Conservation (phyloP, 2,329 filamentous ascomycete genomes). For the Aurifilum marmelostoma region DNA sequence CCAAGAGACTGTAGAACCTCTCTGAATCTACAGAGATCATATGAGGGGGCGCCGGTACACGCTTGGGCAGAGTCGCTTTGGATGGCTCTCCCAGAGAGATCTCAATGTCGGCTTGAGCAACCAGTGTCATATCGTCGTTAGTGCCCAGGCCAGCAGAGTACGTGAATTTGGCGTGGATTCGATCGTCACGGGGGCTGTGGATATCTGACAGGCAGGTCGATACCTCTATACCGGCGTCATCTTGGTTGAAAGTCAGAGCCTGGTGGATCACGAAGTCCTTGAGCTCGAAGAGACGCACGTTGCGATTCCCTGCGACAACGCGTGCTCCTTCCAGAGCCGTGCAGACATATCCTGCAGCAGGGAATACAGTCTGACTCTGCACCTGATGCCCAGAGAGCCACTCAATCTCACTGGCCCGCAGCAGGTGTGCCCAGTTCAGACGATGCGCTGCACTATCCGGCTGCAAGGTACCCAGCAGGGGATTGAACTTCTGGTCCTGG, state of each 20-base stretch:
- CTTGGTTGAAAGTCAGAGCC: slow-evolving; percentile 1
- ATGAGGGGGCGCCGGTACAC: neutral
- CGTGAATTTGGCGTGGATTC: slow-evolving; percentile 6
- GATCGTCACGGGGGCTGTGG: neutral
- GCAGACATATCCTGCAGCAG: slow-evolving; percentile 35
- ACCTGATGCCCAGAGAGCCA: slow-evolving; percentile 46
- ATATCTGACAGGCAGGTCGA: neutral
- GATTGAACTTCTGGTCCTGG: slow-evolving; percentile 10
- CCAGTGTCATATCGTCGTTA: neutral
- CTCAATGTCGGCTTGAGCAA: neutral
- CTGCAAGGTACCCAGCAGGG: slow-evolving; percentile 10
- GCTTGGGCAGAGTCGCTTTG: neutral
- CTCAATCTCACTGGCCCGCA: slow-evolving; percentile 34
- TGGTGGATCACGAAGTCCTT: slow-evolving; percentile 12
- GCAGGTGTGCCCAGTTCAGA: slow-evolving; percentile 34
- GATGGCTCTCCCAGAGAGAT: neutral
- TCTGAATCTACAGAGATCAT: slow-evolving; percentile 18
- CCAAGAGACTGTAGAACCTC: slow-evolving; percentile 24
- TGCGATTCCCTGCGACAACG: neutral
- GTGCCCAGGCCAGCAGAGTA: slow-evolving; percentile 6
- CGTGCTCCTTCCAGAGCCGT: slow-evolving; percentile 31
- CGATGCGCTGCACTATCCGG: slow-evolving; percentile 17
- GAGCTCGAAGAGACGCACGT: slow-evolving; percentile 25
- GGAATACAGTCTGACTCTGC: slow-evolving; percentile 43
- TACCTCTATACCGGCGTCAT: neutral